Conservation (phyloP, 108 stramenopile species). For the Seminavis robusta region DNA sequence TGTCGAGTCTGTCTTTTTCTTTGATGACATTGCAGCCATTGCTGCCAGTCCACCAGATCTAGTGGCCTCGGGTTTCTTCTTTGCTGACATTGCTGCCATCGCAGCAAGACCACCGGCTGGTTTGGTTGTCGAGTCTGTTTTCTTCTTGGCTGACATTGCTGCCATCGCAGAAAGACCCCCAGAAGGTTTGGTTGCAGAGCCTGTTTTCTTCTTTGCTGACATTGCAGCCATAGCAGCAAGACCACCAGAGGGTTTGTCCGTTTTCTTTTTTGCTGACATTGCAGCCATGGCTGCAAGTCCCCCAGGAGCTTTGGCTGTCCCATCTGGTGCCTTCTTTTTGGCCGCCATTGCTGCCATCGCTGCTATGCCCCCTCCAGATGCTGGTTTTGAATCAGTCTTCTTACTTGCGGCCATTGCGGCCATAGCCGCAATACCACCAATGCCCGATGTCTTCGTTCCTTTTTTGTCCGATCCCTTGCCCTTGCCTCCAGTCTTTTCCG, state of each 20-base stretch:
- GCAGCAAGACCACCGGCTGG: slow-evolving; percentile 4
- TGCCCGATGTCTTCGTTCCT: neutral
- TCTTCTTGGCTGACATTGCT: slow-evolving; percentile 9
- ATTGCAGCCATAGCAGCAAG: slow-evolving; percentile 25
- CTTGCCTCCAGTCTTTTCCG: neutral
- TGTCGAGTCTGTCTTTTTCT: neutral
- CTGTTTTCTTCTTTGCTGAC: neutral
- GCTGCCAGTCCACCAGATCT: slow-evolving; percentile 12
- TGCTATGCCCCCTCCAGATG: neutral
- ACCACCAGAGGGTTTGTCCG: neutral
- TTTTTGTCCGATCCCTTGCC: neutral
- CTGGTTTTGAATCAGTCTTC: neutral
- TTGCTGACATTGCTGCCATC: slow-evolving; percentile 15
- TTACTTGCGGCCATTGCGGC: slow-evolving; percentile 13
- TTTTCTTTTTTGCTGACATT: neutral
- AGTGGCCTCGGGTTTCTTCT: neutral
- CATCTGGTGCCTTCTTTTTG: neutral
- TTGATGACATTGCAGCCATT: slow-evolving; percentile 16
- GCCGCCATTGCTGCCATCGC: slow-evolving; percentile 19
- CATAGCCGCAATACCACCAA: neutral
- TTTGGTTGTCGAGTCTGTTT: neutral
- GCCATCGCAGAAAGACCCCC: slow-evolving; percentile 15
- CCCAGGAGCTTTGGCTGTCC: neutral
- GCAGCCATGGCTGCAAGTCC: slow-evolving; percentile 10
- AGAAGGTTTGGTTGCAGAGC: neutral